Evolutionary conservation across 1,284 basidiomycete species (phyloP).

Genomic region (Rhodotorula sp.): DNA sequence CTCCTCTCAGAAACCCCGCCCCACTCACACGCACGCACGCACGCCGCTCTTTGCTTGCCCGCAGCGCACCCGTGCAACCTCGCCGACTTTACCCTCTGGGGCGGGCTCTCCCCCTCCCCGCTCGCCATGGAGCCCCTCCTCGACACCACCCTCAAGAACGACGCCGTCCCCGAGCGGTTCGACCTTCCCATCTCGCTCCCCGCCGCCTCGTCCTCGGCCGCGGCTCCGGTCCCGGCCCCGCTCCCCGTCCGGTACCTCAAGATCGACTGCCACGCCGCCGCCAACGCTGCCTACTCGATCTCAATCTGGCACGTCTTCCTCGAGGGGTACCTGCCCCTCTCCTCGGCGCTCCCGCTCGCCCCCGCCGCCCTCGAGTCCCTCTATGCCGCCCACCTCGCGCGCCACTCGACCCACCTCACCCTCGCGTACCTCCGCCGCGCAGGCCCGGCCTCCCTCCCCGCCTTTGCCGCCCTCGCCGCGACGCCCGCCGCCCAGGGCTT

Average conservation of each 20-base stretch:
- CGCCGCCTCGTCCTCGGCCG: too few relatives aligned
- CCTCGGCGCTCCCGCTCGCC: background rate
- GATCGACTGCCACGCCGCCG: conserved; percentile 50
- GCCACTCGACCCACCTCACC: conserved; percentile 46
- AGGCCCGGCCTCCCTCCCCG: conserved; percentile 43
- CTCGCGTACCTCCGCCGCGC: conserved; percentile 51
- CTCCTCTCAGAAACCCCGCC: background rate
- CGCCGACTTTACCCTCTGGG: conserved; percentile 50
- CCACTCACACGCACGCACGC: background rate
- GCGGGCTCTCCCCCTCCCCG: conserved; percentile 43
- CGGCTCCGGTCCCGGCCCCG: too few relatives aligned
- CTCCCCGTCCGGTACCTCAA: conserved; percentile 47
- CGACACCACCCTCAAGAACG: conserved; percentile 48
- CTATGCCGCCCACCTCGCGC: conserved; percentile 39
- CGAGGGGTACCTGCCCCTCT: conserved; percentile 4
- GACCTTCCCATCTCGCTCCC: conserved; percentile 37
- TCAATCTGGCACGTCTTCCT: conserved; percentile 47
- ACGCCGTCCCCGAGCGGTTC: conserved; percentile 46
- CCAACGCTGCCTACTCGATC: conserved; percentile 50
- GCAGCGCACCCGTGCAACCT: conserved; percentile 51
- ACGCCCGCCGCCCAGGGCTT: conserved; percentile 17
- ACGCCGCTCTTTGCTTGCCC: background rate
- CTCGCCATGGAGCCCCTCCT: conserved; percentile 46
- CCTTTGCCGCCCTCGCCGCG: conserved; percentile 41
- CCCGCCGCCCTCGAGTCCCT: background rate